A percentile compares a stretch with the other conserved stretches of the same genome.
phyloP scores from a whole-genome alignment of 1,284 basidiomycete species.

The Puccinia novopanici region DNA sequence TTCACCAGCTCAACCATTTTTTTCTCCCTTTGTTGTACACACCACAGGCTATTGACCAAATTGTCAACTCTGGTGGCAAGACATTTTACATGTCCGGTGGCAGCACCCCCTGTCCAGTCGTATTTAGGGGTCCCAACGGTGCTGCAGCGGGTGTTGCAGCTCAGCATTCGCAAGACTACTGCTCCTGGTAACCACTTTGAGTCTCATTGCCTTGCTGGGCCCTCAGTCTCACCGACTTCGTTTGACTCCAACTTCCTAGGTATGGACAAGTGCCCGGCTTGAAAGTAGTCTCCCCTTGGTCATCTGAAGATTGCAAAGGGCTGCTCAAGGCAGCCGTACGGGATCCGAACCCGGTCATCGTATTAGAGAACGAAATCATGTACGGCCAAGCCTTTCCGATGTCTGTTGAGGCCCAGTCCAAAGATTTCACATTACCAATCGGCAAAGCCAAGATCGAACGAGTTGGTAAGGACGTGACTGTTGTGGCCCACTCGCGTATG shows the following conservation, averaged over 20 bases:
- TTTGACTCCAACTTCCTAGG: conserved; percentile 72
- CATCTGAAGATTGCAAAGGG: conserved; percentile 95
- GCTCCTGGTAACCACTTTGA: conserved; percentile 55
- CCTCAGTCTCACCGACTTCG: background rate
- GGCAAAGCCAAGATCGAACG: conserved; percentile 97
- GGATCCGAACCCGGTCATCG: conserved; percentile 95
- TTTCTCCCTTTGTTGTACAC: conserved; percentile 49
- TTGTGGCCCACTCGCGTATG: conserved; percentile 97
- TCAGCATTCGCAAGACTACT: conserved; percentile 64
- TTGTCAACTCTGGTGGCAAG: conserved; percentile 99
- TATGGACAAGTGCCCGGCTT: conserved; percentile 94
- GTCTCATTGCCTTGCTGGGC: background rate
- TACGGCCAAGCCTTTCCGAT: conserved; percentile 97
- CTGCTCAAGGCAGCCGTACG: conserved; percentile 97
- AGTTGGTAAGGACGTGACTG: conserved; percentile 86
- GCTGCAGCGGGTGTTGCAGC: conserved; percentile 95
- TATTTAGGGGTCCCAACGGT: conserved; percentile 99
- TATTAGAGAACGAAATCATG: conserved; percentile 99
- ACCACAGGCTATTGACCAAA: conserved; percentile 89
- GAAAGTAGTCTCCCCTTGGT: conserved; percentile 97
- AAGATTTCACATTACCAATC: conserved; percentile 87
- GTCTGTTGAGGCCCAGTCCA: conserved; percentile 89
- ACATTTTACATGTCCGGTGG: conserved; percentile 99
- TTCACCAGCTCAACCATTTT: conserved; percentile 11
- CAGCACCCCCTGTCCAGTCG: conserved; percentile 93